Conservation (phyloP, 208 protist genomes). For the Angomonas deanei region DNA sequence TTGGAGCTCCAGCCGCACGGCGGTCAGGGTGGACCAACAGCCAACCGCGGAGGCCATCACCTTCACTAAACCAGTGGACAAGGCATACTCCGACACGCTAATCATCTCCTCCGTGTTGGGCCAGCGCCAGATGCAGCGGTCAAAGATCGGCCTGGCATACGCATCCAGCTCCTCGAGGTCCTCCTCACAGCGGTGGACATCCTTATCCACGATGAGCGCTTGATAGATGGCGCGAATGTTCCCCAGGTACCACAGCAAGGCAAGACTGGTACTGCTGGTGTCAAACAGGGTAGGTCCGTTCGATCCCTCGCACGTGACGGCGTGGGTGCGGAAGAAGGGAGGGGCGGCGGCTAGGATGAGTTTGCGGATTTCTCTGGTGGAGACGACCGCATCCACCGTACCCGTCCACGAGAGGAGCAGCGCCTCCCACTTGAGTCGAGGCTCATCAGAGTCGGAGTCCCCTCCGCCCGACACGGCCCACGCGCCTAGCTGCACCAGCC, state of each 20-base stretch:
- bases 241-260: constrained; percentile 29
- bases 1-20: constrained; percentile 8
- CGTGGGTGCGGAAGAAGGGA: background rate
- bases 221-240: constrained; percentile 13
- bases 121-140: constrained; percentile 11
- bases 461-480: background rate
- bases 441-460: background rate
- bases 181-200: constrained; percentile 17
- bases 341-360: constrained; percentile 5
- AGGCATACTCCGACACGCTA: background rate
- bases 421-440: constrained; percentile 8
- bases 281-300: background rate
- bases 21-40: constrained; percentile 18
- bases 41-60: background rate
- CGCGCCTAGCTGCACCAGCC: background rate
- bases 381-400: background rate
- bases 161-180: constrained; percentile 15
- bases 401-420: constrained; percentile 9
- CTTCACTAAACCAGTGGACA: background rate
- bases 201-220: constrained; percentile 7
- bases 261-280: constrained; percentile 13
- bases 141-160: constrained; percentile 15
- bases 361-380: constrained; percentile 5
- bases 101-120: constrained; percentile 3
- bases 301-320: background rate